Conservation (phyloP, 805 yeast species). For the Suhomyces emberorum region DNA sequence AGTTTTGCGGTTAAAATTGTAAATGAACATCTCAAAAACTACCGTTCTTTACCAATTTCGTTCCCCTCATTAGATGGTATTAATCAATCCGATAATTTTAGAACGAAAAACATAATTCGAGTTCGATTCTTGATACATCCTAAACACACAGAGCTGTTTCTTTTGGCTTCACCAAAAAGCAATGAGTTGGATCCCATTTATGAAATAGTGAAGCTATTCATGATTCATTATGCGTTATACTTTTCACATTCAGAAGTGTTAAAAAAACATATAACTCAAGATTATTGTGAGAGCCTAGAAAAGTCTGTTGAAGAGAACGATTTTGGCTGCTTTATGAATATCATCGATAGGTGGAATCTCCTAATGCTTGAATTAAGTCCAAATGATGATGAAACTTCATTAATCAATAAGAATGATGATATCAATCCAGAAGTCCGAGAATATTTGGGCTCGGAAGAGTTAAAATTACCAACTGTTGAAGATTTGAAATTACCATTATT, state of each 20-base stretch:
- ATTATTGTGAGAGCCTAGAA: slow-evolving; percentile 33
- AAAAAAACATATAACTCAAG: slow-evolving; percentile 28
- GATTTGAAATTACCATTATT: slow-evolving; percentile 20
- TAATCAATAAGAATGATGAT: slow-evolving; percentile 13
- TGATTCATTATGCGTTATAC: slow-evolving; percentile 38
- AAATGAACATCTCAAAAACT: slow-evolving; percentile 24
- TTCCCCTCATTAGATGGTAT: slow-evolving; percentile 30
- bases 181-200: slow-evolving; percentile 60
- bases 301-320: slow-evolving; percentile 29
- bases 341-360: slow-evolving; percentile 41
- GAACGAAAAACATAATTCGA: slow-evolving; percentile 15
- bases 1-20: slow-evolving; percentile 30
- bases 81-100: slow-evolving; percentile 9
- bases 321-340: slow-evolving; percentile 32
- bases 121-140: slow-evolving; percentile 39
- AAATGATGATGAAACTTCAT: slow-evolving; percentile 11
- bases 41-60: slow-evolving; percentile 31
- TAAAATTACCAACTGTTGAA: slow-evolving; percentile 11
- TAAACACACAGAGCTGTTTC: slow-evolving; percentile 47
- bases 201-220: slow-evolving; percentile 46
- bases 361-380: slow-evolving; percentile 40
- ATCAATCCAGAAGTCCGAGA: slow-evolving; percentile 22
- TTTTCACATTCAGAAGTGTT: slow-evolving; percentile 36
- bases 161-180: slow-evolving; percentile 48
- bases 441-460: slow-evolving; percentile 14